Base-by-base conservation (phyloP, 345 rosid species). In the Pistacia integerrima region DNA sequence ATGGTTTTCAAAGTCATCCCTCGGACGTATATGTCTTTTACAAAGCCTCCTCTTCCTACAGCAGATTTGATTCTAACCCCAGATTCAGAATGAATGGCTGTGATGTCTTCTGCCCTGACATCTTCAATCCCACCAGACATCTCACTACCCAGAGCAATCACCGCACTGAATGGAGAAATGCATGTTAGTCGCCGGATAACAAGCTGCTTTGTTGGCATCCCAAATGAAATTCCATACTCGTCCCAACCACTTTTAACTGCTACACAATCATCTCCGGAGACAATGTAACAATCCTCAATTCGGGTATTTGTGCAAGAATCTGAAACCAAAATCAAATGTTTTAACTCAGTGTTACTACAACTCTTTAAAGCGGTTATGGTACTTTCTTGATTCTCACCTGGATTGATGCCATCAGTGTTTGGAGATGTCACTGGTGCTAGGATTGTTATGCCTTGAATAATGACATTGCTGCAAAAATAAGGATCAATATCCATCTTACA, bases 201-300 rank as follows among this genome's bases (percentile, higher is more conserved):
- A 4, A 94, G 88, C 79, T 94, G 91, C 84, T 87, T 81, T 44
- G 94, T 87, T 1, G 98, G 94, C 93, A 90, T 91, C 69, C 87
- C 90, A 9, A 62, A 79, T n/a, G 82, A 74, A 28, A 78, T 87
- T 4, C 97, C 97, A 60, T 90, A 94, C 79, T 94, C 81, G 67
- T 94, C 98, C 96, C 97, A 92, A 0, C 98, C 97, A 57, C 97
- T 90, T 81, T 94, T 94, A 22, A 94, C 84, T 0, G 98, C 98
- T 11, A 94, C 82, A 46, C 98, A 92, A 61, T 94, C 98, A 36
- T 94, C 97, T 0, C 98, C 97, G 2, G 98, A 94, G 30, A 88
- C 92, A 6, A 94, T 88, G 86, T 90, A 91, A 44, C 92, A 87
- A 76, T 94, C 97, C 66, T 91, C 93, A 1, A 94, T 94, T 36